Evolutionary conservation across 2,329 filamentous ascomycete species (phyloP).

Genomic region (Stenocarpella maydis): DNA sequence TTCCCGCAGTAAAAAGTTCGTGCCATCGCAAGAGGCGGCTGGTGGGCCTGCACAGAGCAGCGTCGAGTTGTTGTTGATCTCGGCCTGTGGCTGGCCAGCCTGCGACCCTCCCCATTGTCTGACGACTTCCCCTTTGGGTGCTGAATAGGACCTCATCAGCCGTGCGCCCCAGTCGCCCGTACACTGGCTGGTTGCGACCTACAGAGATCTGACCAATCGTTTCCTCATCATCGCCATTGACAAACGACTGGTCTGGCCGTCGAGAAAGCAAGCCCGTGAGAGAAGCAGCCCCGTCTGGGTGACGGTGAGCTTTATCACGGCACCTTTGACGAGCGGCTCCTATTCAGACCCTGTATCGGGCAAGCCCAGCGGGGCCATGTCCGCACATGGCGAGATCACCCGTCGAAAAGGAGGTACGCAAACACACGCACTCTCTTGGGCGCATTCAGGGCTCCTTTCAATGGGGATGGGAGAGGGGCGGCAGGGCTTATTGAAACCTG

Average conservation of each 20-base stretch:
- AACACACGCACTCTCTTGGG: not conserved
- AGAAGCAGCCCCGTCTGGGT: not conserved
- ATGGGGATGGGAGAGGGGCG: not conserved
- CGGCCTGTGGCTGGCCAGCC: not conserved
- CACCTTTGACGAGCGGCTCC: slow-evolving; percentile 13
- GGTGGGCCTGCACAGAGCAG: not conserved
- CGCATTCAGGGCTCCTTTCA: slow-evolving; percentile 12
- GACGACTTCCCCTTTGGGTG: slow-evolving; percentile 6
- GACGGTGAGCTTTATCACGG: slow-evolving; percentile 10
- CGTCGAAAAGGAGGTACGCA: not conserved
- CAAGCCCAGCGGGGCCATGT: not conserved
- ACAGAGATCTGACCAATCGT: not conserved
- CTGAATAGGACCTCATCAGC: slow-evolving; percentile 28
- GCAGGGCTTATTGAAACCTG: not conserved
- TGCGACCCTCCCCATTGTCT: not conserved
- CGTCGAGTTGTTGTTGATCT: not conserved
- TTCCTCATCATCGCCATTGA: not conserved
- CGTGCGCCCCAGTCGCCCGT: not conserved
- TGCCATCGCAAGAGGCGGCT: not conserved
- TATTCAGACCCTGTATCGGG: slow-evolving; percentile 29
- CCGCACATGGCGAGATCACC: not conserved
- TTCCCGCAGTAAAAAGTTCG: not conserved
- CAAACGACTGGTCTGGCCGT: not conserved
- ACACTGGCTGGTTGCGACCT: no score
- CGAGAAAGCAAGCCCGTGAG: not conserved